Percentiles rank a stretch among this genome's conserved stretches.
Conservation (phyloP, 73 alveolate species). For the Blepharisma stoltei region DNA sequence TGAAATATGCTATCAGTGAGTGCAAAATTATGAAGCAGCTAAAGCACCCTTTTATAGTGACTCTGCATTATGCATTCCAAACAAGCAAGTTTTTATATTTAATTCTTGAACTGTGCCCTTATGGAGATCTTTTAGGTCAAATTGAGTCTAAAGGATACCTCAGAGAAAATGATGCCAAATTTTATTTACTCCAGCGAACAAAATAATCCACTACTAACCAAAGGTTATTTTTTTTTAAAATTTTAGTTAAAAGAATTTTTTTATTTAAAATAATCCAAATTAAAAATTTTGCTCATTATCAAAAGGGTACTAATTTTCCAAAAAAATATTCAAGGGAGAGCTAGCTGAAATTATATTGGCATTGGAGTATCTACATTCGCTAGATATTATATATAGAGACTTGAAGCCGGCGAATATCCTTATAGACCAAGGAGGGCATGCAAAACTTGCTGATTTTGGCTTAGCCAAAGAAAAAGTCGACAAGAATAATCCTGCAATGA, state of each 20-base stretch:
- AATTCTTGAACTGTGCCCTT: constrained; percentile 57
- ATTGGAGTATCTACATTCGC: constrained; percentile 46
- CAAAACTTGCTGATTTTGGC: constrained; percentile 92
- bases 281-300: no score
- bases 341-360: constrained; percentile 68
- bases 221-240: no score
- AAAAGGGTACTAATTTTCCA: no score
- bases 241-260: no score
- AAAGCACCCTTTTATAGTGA: constrained; percentile 60
- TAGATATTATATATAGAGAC: constrained; percentile 77
- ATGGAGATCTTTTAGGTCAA: constrained; percentile 59
- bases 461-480: constrained; percentile 75
- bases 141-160: constrained; percentile 47
- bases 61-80: constrained; percentile 54
- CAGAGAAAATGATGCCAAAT: constrained; percentile 45
- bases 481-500: constrained; percentile 75
- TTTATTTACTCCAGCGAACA: constrained; percentile 59
- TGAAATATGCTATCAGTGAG: constrained; percentile 41
- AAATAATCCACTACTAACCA: constrained; percentile 47
- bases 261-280: no score
- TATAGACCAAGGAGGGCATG: constrained; percentile 74
- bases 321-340: no score
- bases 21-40: constrained; percentile 37
- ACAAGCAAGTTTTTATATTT: constrained; percentile 51
- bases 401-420: constrained; percentile 94